A percentile compares a stretch with the other conserved stretches of the same genome.
phyloP scores from a whole-genome alignment of 257 asterid species.

The Nicotiana knightiana region DNA sequence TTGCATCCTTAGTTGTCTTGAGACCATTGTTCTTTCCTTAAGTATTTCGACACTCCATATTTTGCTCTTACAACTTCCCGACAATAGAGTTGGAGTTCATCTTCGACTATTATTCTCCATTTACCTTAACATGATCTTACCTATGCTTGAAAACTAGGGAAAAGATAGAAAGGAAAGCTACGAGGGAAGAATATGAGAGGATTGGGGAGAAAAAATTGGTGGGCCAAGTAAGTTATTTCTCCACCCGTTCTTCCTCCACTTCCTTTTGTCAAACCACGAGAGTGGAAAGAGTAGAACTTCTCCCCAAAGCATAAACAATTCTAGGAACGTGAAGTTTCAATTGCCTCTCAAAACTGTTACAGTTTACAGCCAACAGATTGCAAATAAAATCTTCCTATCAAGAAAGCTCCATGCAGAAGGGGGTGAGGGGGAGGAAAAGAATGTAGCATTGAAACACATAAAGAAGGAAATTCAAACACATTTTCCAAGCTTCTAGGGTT shows the following conservation, averaged over 20 bases:
- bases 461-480: neutral
- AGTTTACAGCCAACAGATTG: neutral
- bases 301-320: neutral
- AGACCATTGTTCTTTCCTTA: neutral
- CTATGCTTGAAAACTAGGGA: neutral
- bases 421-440: neutral
- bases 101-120: neutral
- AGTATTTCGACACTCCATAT: neutral
- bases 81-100: neutral
- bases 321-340: neutral
- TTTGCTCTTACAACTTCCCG: neutral
- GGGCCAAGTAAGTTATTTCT: conserved; percentile 3
- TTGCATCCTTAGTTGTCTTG: neutral
- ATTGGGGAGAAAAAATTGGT: neutral
- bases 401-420: neutral
- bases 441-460: neutral
- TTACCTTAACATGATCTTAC: neutral
- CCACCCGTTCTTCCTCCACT: neutral
- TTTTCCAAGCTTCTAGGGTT: neutral
- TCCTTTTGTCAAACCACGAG: neutral
- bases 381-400: neutral
- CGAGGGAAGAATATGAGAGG: neutral
- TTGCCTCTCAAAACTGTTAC: neutral
- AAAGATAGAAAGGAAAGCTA: neutral
- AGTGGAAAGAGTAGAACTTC: neutral